Conservation (phyloP, 495 filamentous ascomycete genomes). For the Beverwykella pulmonaria region DNA sequence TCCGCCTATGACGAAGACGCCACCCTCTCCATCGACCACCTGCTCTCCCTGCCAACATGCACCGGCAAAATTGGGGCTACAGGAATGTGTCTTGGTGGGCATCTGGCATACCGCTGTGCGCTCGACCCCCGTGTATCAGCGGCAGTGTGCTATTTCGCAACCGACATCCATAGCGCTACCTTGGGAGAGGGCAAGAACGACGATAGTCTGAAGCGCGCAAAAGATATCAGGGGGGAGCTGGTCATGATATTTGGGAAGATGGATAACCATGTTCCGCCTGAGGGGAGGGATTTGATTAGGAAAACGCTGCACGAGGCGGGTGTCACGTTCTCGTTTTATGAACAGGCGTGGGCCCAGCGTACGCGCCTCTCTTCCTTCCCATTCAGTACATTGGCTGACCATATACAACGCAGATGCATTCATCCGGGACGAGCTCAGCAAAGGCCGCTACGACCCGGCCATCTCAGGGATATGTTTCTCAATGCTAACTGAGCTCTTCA, state of each 20-base stretch:
- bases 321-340: slow-evolving; percentile 79
- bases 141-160: slow-evolving; percentile 87
- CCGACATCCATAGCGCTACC: slow-evolving; percentile 79
- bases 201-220: slow-evolving; percentile 62
- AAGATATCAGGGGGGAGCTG: slow-evolving; percentile 79
- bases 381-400: background rate
- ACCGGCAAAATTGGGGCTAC: slow-evolving; percentile 84
- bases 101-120: slow-evolving; percentile 82
- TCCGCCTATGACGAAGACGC: slow-evolving; percentile 90
- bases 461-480: slow-evolving; percentile 89
- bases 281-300: slow-evolving; percentile 83
- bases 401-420: slow-evolving; percentile 63
- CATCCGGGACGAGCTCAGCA: slow-evolving; percentile 92
- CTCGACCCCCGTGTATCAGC: slow-evolving; percentile 76
- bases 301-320: slow-evolving; percentile 77
- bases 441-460: slow-evolving; percentile 88
- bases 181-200: slow-evolving; percentile 71
- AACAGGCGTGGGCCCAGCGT: slow-evolving; percentile 89
- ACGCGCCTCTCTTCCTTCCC: slow-evolving; percentile 41
- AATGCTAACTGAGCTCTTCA: slow-evolving; percentile 86
- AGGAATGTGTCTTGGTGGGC: slow-evolving; percentile 95
- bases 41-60: slow-evolving; percentile 76
- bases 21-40: slow-evolving; percentile 68
- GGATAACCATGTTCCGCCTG: slow-evolving; percentile 87
- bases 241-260: slow-evolving; percentile 84